These are phyloP conservation scores for Zymoseptoria ardabiliae DNA, from an alignment of 2,329 filamentous ascomycete species.

Conservation along the genomic window DNA sequence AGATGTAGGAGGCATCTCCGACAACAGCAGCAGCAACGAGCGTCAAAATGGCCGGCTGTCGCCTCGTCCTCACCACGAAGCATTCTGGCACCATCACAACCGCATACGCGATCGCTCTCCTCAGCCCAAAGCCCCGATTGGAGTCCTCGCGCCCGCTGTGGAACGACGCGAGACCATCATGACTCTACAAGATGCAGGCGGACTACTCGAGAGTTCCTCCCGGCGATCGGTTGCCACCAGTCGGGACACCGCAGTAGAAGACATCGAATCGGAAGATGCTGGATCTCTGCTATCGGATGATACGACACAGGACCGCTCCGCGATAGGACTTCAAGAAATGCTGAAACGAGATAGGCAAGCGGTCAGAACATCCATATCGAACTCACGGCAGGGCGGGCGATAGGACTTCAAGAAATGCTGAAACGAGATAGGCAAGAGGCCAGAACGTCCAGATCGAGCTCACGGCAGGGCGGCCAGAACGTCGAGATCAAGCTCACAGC, in stretches of 20 bases:
- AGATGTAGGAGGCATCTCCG: constrained; percentile 28
- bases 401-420: constrained; percentile 7
- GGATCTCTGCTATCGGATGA: constrained; percentile 12
- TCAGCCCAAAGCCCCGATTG: constrained; percentile 14
- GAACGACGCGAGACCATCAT: constrained; percentile 23
- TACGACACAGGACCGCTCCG: constrained; percentile 5
- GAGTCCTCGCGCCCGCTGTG: constrained; percentile 23
- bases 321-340: constrained; percentile 8
- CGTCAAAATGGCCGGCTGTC: constrained; percentile 4
- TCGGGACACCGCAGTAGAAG: constrained; percentile 2
- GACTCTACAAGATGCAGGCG: constrained; percentile 28
- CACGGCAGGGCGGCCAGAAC: no score
- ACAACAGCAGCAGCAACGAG: constrained; percentile 5
- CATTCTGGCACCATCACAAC: not conserved
- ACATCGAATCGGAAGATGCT: constrained; percentile 16
- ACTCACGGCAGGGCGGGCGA: constrained; percentile 3
- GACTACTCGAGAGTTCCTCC: constrained; percentile 14
- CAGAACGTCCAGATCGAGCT: not conserved
- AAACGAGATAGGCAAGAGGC: constrained; percentile 2
- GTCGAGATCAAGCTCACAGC: no score
- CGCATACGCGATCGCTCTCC: constrained; percentile 1
- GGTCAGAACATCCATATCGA: not conserved
- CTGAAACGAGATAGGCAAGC: constrained; percentile 1
- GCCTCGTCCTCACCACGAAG: constrained; percentile 8
- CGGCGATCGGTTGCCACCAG: not conserved